These are phyloP conservation scores for Sonneratia caseolaris DNA, from an alignment of 345 rosid species.

Conservation along the genomic window DNA sequence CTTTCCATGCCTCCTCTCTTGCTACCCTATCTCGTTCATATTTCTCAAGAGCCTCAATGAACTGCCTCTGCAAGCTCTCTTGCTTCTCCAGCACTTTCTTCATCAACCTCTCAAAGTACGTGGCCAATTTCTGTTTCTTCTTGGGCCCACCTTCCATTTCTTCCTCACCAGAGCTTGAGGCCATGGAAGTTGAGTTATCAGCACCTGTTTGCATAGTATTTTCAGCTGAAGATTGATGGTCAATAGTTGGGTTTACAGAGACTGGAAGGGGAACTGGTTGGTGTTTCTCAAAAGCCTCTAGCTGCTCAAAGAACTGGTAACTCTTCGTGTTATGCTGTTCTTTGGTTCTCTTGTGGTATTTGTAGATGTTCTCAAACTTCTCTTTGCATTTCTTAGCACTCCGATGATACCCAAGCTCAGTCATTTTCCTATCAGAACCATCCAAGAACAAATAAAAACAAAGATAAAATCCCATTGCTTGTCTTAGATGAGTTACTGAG, in stretches of 20 bases:
- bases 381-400: slow-evolving; percentile 85
- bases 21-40: slow-evolving; percentile 52
- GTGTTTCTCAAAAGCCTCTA: slow-evolving; percentile 52
- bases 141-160: slow-evolving; percentile 26
- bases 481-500: too few relatives aligned
- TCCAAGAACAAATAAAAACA: slow-evolving; percentile 1
- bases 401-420: slow-evolving; percentile 64
- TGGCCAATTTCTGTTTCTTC: slow-evolving; percentile 53
- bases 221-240: slow-evolving; percentile 10
- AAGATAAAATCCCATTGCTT: not conserved
- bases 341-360: slow-evolving; percentile 87
- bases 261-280: slow-evolving; percentile 12
- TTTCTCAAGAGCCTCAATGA: slow-evolving; percentile 66
- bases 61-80: slow-evolving; percentile 64
- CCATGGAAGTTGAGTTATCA: slow-evolving; percentile 4
- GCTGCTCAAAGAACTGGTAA: slow-evolving; percentile 71
- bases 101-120: slow-evolving; percentile 54
- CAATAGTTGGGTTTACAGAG: slow-evolving; percentile 8
- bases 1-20: slow-evolving; percentile 78
- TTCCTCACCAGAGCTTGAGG: slow-evolving; percentile 47
- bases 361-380: slow-evolving; percentile 88
- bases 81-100: slow-evolving; percentile 59
- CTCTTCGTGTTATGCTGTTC: slow-evolving; percentile 66
- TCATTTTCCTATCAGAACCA: slow-evolving; percentile 49
- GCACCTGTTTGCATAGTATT: not conserved